A percentile compares a stretch with the other conserved stretches of the same genome.
Conservation (phyloP, 768 basidiomycete genomes). For the Amanita inopinata region DNA sequence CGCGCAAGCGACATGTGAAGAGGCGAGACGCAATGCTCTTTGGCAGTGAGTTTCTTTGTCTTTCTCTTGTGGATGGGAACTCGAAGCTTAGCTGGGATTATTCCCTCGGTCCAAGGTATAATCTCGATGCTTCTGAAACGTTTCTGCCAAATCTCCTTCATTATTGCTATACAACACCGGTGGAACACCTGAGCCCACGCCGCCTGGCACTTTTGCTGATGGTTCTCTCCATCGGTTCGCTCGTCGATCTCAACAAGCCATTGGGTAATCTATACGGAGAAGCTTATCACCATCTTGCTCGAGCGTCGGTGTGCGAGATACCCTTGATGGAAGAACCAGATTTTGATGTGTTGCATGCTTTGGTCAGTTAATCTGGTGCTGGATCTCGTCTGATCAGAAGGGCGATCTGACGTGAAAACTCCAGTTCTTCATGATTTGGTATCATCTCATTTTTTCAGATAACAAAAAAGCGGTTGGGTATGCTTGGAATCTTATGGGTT, state of each 20-base stretch:
- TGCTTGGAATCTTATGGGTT: constrained; percentile 71
- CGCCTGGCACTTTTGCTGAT: constrained; percentile 60
- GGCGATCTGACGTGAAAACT: not conserved
- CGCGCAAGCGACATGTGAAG: constrained; percentile 50
- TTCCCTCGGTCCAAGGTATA: constrained; percentile 34
- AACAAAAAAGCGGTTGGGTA: constrained; percentile 65
- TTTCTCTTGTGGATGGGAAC: constrained; percentile 10
- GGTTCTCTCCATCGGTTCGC: constrained; percentile 62
- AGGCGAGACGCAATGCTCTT: constrained; percentile 56
- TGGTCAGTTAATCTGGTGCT: constrained; percentile 26
- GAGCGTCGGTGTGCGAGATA: constrained; percentile 62
- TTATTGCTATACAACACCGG: constrained; percentile 54
- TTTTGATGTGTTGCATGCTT: constrained; percentile 59
- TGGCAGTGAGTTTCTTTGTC: constrained; percentile 50
- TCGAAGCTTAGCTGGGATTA: constrained; percentile 9
- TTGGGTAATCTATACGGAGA: constrained; percentile 52
- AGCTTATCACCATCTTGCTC: constrained; percentile 55
- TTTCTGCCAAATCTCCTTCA: constrained; percentile 61
- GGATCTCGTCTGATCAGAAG: not conserved
- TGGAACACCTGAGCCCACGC: constrained; percentile 54
- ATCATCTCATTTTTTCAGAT: constrained; percentile 64
- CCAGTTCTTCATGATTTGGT: constrained; percentile 64
- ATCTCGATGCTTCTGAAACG: constrained; percentile 60
- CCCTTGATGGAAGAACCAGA: constrained; percentile 70
- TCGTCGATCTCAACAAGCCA: constrained; percentile 52